Evolutionary conservation across 208 protist genomes (phyloP), one percentile per base, ranked within the genome.

Genomic region (Kentomonas sorsogonicus): DNA sequence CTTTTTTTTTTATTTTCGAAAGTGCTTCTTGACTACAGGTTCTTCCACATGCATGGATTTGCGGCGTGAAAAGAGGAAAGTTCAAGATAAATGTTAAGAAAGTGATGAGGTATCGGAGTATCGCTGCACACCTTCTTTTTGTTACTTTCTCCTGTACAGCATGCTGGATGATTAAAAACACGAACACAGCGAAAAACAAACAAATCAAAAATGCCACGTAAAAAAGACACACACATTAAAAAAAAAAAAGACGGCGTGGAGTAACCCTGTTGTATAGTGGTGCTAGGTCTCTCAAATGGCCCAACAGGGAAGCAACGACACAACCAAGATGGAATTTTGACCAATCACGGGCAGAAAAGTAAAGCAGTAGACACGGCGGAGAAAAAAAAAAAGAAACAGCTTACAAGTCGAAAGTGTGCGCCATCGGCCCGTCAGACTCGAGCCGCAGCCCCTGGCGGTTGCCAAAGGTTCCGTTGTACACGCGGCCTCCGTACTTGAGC

Each of bases 391-490:
- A 16, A 41, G 23, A 22, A 5, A 58, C 33, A 36, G 11, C 27
- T 51, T 58, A 89, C 26, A 93, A 48, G 38, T 96, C 89, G 15
- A 96, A 78, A 3, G 66, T 64, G 70, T 96, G 89, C 1, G 81
- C 85, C 34, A 94, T 86, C 3, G 89, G 86, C 0, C 89, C 85
- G 29, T 86, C 74, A 3, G 86, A 90, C 56, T 87, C 81, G 11
- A 96, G 60, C 36, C 51, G 36, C 1, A 93, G 68, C 0, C 77
- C 86, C 53, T 93, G 86, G 18, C 84, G 77, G 64, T 91, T 91
- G 33, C 89, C 83, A 50, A 89, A 96, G 3, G 84, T 93, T 16
- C 89, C 84, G 51, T 50, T 77, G 44, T 93, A 56, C 18, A 93
- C 79, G 27, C 73, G 80, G 47, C 69, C 62, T 27, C 63, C 56